Evolutionary conservation across 768 basidiomycete genomes (phyloP), one percentile per base, ranked within the genome.

Genomic region (Botryobasidium botryosum): DNA sequence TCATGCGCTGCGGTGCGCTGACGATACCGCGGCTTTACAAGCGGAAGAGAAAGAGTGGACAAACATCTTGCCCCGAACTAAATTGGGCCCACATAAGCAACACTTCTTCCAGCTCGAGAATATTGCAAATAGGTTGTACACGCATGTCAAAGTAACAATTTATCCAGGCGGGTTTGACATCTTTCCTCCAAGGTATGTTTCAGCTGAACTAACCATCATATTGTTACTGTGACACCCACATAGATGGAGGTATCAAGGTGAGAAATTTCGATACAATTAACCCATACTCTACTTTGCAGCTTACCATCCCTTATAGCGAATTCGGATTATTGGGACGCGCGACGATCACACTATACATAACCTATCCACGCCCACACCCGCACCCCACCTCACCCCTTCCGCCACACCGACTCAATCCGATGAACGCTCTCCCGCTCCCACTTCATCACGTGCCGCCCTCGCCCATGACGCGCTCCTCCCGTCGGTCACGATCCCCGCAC

Each of bases 241-340:
- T 43, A 65, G 92, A 99, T 55, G 94, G 94, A 35, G 94, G 94
- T 21, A 63, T 96, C 57, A 97, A 97, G 37, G 37, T 39, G n/a
- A n/a, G n/a, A 39, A 20, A 39, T 20, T 10, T 21, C 37, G 20
- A 24, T 10, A 21, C 37, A 8, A 8, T 39, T 10, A 39, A 10
- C 20, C 10, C 23, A 13, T 24, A 13, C 13, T 8, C 8, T 24
- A 39, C 10, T 21, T 39, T 39, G 10, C 8, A 39, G 20, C 37
- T 8, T 8, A 15, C 37, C 10, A 10, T 8, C 10, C 8, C 13
- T 8, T 42, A 7, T 10, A 42, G 63, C 74, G 94, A 20, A 67
- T 99, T n/a, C 73, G 94, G 48, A 61, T 94, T 40, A 65, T 75
- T 51, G 87, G 94, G 4, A 63, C 68, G 44, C 70, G 73, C 24